These are phyloP conservation scores for Termitomyces sp. DNA, from an alignment of 1,284 basidiomycete species.

Conservation along the genomic window DNA sequence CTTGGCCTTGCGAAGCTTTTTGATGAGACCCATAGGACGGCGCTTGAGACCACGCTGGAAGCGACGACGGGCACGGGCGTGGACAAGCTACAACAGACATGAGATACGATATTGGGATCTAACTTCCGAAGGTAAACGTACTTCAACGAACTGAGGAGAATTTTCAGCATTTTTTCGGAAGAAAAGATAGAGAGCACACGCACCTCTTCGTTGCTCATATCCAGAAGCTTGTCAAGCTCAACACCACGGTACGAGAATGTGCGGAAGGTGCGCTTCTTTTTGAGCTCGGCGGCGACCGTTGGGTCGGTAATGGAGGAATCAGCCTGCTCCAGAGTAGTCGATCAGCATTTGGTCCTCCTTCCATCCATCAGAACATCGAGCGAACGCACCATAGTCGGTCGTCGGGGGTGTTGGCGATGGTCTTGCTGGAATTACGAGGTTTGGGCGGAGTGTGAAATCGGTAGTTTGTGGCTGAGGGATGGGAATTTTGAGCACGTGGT, in stretches of 20 bases:
- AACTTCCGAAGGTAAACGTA: slow-evolving; percentile 31
- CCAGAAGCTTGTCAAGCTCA: slow-evolving; percentile 95
- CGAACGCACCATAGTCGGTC: slow-evolving; percentile 53
- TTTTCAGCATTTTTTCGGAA: background rate
- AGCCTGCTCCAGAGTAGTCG: slow-evolving; percentile 44
- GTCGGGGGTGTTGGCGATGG: slow-evolving; percentile 25
- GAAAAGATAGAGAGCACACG: slow-evolving; percentile 21
- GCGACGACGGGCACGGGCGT: slow-evolving; percentile 96
- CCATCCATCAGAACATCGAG: background rate
- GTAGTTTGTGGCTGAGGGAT: slow-evolving; percentile 34
- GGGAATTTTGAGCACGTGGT: slow-evolving; percentile 36
- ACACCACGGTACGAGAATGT: slow-evolving; percentile 98
- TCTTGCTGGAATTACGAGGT: slow-evolving; percentile 16
- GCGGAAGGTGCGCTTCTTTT: slow-evolving; percentile 97
- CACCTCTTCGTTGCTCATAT: slow-evolving; percentile 93
- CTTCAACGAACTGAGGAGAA: slow-evolving; percentile 64
- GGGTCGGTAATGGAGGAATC: slow-evolving; percentile 82
- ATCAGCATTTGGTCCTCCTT: slow-evolving; percentile 8
- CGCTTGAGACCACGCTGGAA: slow-evolving; percentile 99
- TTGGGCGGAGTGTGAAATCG: slow-evolving; percentile 40
- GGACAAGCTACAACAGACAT: slow-evolving; percentile 70
- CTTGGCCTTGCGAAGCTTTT: slow-evolving; percentile 99
- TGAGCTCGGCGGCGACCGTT: slow-evolving; percentile 85
- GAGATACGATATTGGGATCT: slow-evolving; percentile 1
- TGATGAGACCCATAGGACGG: slow-evolving; percentile 97